Percentiles rank a stretch among this genome's conserved stretches.
These are phyloP conservation scores for Cymbidium sinense DNA, from an alignment of 106 monocot species.

Conservation along the genomic window DNA sequence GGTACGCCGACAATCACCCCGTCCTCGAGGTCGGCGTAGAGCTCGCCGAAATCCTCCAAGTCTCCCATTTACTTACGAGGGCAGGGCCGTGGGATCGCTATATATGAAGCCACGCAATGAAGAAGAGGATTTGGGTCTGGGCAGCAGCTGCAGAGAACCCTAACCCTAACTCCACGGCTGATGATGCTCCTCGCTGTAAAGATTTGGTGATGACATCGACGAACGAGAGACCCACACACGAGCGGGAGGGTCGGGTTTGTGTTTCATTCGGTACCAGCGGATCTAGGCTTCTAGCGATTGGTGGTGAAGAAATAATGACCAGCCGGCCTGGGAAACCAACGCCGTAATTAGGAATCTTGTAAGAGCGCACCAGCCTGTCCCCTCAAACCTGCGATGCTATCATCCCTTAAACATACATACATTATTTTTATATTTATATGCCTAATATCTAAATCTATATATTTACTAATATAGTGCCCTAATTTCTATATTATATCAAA, in stretches of 20 bases:
- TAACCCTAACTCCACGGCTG: neutral
- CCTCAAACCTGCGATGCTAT: too few relatives aligned
- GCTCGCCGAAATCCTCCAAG: constrained; percentile 6
- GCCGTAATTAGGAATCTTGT: too few relatives aligned
- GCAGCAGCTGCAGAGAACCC: neutral
- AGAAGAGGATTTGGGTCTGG: neutral
- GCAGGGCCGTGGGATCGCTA: neutral
- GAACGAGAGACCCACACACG: neutral
- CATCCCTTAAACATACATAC: too few relatives aligned
- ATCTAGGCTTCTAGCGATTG: too few relatives aligned
- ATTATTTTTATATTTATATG: too few relatives aligned
- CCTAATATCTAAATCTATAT: too few relatives aligned
- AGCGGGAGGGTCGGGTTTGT: neutral
- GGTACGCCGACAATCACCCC: neutral
- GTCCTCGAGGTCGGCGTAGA: constrained; percentile 8
- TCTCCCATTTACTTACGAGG: constrained; percentile 2
- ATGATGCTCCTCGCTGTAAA: neutral
- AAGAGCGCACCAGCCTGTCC: too few relatives aligned
- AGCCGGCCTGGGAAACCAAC: too few relatives aligned
- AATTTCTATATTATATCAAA: too few relatives aligned
- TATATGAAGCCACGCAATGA: neutral
- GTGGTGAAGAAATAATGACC: too few relatives aligned
- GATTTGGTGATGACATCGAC: neutral
- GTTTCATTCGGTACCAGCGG: too few relatives aligned
- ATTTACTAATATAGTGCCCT: too few relatives aligned